These are phyloP conservation scores for Fusarium equiseti DNA, from an alignment of 2,329 filamentous ascomycete genomes.

Conservation along the genomic window DNA sequence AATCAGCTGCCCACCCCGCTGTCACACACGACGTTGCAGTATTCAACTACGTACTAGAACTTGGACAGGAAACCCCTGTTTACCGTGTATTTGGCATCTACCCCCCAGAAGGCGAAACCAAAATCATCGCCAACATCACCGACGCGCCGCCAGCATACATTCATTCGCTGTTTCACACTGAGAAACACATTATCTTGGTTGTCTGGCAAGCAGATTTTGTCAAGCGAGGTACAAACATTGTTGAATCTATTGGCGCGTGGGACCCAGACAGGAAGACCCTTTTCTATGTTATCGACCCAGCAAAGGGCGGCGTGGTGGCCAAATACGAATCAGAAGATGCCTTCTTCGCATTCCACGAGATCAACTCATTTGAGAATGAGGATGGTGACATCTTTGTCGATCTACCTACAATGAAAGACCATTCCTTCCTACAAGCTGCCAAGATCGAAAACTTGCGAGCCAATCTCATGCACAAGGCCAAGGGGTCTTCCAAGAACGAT, in stretches of 20 bases:
- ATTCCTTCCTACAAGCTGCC: background rate
- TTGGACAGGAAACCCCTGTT: background rate
- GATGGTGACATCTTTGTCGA: conserved; percentile 20
- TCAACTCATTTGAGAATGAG: conserved; percentile 19
- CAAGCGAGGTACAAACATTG: conserved; percentile 1
- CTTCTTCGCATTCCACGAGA: conserved; percentile 20
- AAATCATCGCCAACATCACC: conserved; percentile 23
- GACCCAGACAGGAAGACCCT: conserved; percentile 6
- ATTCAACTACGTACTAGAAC: conserved; percentile 23
- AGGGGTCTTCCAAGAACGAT: conserved; percentile 6
- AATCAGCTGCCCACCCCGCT: conserved; percentile 15
- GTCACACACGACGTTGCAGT: conserved; percentile 1
- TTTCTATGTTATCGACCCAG: conserved; percentile 17
- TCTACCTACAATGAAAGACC: conserved; percentile 2
- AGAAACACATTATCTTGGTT: conserved; percentile 18
- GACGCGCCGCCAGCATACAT: conserved; percentile 21
- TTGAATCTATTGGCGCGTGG: conserved; percentile 13
- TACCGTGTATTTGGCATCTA: conserved; percentile 20
- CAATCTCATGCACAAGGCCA: conserved; percentile 11
- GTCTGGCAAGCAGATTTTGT: conserved; percentile 23
- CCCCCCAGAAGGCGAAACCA: conserved; percentile 2
- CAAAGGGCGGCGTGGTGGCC: conserved; percentile 4
- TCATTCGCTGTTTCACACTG: conserved; percentile 12
- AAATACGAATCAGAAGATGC: conserved; percentile 15
- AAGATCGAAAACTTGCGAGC: conserved; percentile 20